Percentiles rank a stretch among this genome's conserved stretches.
Conservation (phyloP, 805 yeast species). For the Monosporozyma solicola region DNA sequence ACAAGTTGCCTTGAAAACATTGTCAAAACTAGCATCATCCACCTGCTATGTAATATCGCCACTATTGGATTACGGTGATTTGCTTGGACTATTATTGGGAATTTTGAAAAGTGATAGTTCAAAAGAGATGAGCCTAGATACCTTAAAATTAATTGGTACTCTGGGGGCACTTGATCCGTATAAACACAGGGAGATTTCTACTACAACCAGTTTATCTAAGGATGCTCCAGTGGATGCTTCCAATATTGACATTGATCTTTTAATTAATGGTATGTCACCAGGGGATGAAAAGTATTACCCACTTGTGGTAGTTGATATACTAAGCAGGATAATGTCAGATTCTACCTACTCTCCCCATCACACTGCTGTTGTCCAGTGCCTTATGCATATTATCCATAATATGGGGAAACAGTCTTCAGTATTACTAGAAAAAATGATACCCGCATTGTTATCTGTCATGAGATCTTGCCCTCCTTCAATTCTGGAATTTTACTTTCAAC, state of each 20-base stretch:
- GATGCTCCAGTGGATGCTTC: constrained; percentile 26
- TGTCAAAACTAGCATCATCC: constrained; percentile 83
- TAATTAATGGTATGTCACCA: constrained; percentile 93
- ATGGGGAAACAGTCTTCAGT: constrained; percentile 83
- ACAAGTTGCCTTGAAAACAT: constrained; percentile 78
- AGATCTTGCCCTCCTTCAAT: constrained; percentile 67
- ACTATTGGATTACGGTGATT: constrained; percentile 79
- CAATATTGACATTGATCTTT: constrained; percentile 61
- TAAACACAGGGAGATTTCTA: constrained; percentile 75
- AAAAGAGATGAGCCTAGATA: constrained; percentile 68
- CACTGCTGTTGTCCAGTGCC: constrained; percentile 87
- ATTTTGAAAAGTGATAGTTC: constrained; percentile 77
- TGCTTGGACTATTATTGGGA: constrained; percentile 70
- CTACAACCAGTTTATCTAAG: constrained; percentile 31
- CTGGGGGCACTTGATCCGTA: constrained; percentile 96
- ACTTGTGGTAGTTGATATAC: constrained; percentile 81
- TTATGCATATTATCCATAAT: constrained; percentile 82
- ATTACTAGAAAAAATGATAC: constrained; percentile 80
- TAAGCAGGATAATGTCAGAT: constrained; percentile 78
- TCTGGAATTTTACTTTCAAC: constrained; percentile 84
- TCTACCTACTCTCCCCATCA: constrained; percentile 80
- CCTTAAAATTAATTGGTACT: constrained; percentile 83
- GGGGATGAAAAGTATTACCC: constrained; percentile 90
- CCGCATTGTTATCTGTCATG: constrained; percentile 81
- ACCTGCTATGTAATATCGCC: constrained; percentile 96